phyloP scores from a whole-genome alignment of 2,329 filamentous ascomycete genomes.

The Ceratocystis harringtonii region DNA sequence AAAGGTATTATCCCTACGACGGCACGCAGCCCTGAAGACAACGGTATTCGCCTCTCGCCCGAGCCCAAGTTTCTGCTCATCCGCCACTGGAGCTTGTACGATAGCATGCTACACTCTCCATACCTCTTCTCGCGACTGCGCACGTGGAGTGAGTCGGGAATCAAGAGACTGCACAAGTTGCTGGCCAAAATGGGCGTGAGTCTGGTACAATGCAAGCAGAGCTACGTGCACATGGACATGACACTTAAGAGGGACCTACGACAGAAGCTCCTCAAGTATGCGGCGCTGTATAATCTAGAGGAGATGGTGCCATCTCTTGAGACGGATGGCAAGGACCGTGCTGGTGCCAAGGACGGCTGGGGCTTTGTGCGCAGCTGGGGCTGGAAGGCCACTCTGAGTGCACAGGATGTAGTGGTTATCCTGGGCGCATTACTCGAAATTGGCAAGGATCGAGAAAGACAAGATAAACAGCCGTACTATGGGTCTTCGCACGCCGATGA shows the following conservation, averaged over 20 bases:
- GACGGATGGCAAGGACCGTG: slow-evolving; percentile 53
- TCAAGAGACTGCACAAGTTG: slow-evolving; percentile 81
- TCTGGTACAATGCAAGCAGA: slow-evolving; percentile 83
- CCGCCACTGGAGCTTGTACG: slow-evolving; percentile 92
- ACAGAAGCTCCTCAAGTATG: slow-evolving; percentile 76
- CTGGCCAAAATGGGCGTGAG: slow-evolving; percentile 97
- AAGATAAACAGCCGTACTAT: slow-evolving; percentile 18
- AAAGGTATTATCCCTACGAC: slow-evolving; percentile 79
- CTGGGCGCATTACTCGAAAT: slow-evolving; percentile 87
- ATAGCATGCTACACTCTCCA: slow-evolving; percentile 95
- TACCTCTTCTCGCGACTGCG: slow-evolving; percentile 84
- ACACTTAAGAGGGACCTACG: slow-evolving; percentile 79
- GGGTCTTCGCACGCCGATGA: slow-evolving; percentile 24
- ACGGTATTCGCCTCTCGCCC: slow-evolving; percentile 77
- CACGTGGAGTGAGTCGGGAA: slow-evolving; percentile 82
- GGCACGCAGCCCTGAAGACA: slow-evolving; percentile 78
- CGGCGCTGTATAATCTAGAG: slow-evolving; percentile 82
- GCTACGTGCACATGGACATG: slow-evolving; percentile 97
- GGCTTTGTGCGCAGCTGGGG: slow-evolving; percentile 96
- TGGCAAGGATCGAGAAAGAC: slow-evolving; percentile 40
- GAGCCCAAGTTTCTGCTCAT: slow-evolving; percentile 89
- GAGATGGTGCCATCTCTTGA: slow-evolving; percentile 74
- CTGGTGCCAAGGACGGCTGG: slow-evolving; percentile 76
- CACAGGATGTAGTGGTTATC: slow-evolving; percentile 85
- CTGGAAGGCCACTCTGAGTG: slow-evolving; percentile 86